Percentiles rank a stretch among this genome's conserved stretches.
These are phyloP conservation scores for Penicillium verhagenii DNA, from an alignment of 495 filamentous ascomycete species.

Conservation along the genomic window DNA sequence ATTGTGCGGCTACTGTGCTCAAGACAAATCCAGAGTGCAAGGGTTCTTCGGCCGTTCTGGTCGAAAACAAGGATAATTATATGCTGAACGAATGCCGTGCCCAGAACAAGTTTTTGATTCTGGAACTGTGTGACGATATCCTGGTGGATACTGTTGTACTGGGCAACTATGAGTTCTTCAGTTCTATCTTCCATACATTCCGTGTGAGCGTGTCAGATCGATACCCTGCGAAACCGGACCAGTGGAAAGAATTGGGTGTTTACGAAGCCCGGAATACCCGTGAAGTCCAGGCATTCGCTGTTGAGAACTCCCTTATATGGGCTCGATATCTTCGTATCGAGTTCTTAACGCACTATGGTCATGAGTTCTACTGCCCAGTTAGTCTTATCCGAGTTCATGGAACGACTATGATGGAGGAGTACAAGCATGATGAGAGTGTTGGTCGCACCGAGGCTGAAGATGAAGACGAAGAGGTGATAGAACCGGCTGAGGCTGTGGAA, in stretches of 20 bases:
- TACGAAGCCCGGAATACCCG: conserved; percentile 90
- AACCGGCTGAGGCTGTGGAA: conserved; percentile 37
- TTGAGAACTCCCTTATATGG: conserved; percentile 94
- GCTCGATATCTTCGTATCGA: conserved; percentile 89
- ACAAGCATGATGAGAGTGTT: conserved; percentile 72
- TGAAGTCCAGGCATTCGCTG: conserved; percentile 88
- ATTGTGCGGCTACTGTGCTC: conserved; percentile 89
- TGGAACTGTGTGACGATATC: conserved; percentile 90
- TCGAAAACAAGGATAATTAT: conserved; percentile 98
- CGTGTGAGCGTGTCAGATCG: conserved; percentile 86
- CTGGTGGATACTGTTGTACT: conserved; percentile 93
- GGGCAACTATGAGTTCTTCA: conserved; percentile 98
- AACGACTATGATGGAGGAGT: conserved; percentile 94
- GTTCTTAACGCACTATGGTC: conserved; percentile 89
- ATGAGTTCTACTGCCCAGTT: conserved; percentile 93
- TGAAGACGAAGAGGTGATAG: conserved; percentile 4
- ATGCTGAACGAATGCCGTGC: conserved; percentile 91
- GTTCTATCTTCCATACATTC: conserved; percentile 89
- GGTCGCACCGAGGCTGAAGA: conserved; percentile 56
- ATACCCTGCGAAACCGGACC: conserved; percentile 87
- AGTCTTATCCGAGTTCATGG: conserved; percentile 90
- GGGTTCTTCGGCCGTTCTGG: conserved; percentile 78
- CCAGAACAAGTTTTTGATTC: conserved; percentile 88
- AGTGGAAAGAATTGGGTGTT: conserved; percentile 85
- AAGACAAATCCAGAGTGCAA: conserved; percentile 85